Percentiles rank a stretch among this genome's conserved stretches.
phyloP scores from a whole-genome alignment of 139 green algal genomes.

The Micractinium conductrix region DNA sequence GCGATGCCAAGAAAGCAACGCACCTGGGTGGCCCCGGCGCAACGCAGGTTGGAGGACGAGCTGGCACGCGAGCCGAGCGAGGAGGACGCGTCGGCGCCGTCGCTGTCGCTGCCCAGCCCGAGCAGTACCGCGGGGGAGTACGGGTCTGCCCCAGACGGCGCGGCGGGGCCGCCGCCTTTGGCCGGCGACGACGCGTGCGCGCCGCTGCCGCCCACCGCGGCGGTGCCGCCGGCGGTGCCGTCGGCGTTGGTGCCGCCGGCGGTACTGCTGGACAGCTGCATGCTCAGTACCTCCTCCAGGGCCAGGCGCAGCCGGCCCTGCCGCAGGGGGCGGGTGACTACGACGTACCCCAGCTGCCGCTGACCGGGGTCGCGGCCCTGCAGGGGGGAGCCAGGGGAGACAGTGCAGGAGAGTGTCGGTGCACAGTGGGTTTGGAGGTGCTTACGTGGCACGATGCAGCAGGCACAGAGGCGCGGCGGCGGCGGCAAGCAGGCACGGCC shows the following conservation, averaged over 20 bases:
- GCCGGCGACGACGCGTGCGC: neutral
- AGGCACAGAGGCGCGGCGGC: too few species aligned
- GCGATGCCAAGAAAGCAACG: too few species aligned
- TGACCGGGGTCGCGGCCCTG: too few species aligned
- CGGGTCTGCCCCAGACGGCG: neutral
- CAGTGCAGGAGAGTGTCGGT: too few species aligned
- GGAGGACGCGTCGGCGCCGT: neutral
- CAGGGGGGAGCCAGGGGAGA: too few species aligned
- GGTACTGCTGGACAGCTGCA: constrained; percentile 41
- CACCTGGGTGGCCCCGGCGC: neutral
- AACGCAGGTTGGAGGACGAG: constrained; percentile 23
- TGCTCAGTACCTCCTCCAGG: constrained; percentile 75
- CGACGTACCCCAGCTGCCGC: constrained; percentile 71
- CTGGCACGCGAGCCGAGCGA: constrained; percentile 11
- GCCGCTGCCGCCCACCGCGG: neutral
- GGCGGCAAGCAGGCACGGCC: too few species aligned
- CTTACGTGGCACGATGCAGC: too few species aligned
- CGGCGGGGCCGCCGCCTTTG: neutral
- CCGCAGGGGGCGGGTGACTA: constrained; percentile 73
- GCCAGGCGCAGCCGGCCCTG: constrained; percentile 74
- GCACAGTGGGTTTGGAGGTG: too few species aligned
- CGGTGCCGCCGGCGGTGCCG: neutral
- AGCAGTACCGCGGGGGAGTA: neutral
- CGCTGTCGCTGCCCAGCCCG: neutral
- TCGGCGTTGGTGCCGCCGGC: neutral